phyloP scores from a whole-genome alignment of 2,329 filamentous ascomycete genomes.

The Didymella arachidicola region DNA sequence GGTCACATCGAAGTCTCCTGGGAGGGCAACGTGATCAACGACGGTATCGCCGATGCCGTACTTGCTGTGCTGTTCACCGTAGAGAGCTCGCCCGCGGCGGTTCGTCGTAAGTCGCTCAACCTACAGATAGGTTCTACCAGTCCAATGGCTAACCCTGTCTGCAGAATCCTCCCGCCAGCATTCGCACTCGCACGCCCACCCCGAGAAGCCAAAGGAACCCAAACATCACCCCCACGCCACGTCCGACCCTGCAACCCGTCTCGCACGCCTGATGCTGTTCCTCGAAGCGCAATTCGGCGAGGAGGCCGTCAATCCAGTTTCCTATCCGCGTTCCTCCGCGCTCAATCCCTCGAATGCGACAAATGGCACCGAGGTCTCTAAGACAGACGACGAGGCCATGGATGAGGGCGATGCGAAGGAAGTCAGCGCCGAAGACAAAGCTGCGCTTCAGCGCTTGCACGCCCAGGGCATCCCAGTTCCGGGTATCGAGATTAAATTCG shows the following conservation, averaged over 20 bases:
- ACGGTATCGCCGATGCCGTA: slow-evolving; percentile 96
- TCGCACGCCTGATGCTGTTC: slow-evolving; percentile 90
- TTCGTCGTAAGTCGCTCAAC: slow-evolving; percentile 72
- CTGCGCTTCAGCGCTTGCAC: slow-evolving; percentile 79
- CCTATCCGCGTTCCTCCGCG: slow-evolving; percentile 64
- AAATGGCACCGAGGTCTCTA: slow-evolving; percentile 4
- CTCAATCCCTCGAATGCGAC: slow-evolving; percentile 28
- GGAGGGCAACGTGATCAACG: slow-evolving; percentile 98
- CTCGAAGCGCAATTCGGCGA: slow-evolving; percentile 94
- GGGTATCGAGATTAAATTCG: slow-evolving; percentile 83
- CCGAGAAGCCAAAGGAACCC: slow-evolving; percentile 40
- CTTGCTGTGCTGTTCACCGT: slow-evolving; percentile 91
- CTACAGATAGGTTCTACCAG: background rate
- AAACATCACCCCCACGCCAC: slow-evolving; percentile 74
- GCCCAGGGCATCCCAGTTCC: slow-evolving; percentile 89
- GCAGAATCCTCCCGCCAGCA: slow-evolving; percentile 49
- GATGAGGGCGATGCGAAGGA: slow-evolving; percentile 16
- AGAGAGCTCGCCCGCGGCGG: slow-evolving; percentile 92
- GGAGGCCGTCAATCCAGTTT: slow-evolving; percentile 80
- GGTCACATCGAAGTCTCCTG: slow-evolving; percentile 91
- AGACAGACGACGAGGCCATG: slow-evolving; percentile 1
- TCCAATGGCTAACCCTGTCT: slow-evolving; percentile 1
- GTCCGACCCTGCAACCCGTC: slow-evolving; percentile 75
- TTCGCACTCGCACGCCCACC: slow-evolving; percentile 31
- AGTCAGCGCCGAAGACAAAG: slow-evolving; percentile 35